Percentiles rank a stretch among this genome's conserved stretches.
phyloP scores from a whole-genome alignment of 2,329 filamentous ascomycete genomes.

The Penicillium sp. region DNA sequence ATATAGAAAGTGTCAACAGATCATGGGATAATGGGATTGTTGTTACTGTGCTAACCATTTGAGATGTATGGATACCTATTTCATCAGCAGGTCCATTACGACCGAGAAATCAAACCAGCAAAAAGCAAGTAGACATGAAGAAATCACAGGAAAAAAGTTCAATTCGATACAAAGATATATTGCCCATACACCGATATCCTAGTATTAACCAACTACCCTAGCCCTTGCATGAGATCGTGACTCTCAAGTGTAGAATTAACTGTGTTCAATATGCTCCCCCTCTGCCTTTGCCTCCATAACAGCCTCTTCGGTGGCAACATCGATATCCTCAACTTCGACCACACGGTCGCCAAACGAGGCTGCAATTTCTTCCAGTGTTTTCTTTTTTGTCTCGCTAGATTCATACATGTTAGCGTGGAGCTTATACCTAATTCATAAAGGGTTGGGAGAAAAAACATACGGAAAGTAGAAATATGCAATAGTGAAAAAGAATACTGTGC shows the following conservation, averaged over 20 bases:
- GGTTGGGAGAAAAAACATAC: conserved; percentile 25
- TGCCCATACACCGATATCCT: too few species aligned
- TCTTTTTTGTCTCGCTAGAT: conserved; percentile 45
- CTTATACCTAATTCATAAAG: neutral
- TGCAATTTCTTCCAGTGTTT: conserved; percentile 49
- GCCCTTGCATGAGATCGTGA: too few species aligned
- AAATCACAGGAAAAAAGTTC: too few species aligned
- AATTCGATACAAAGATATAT: too few species aligned
- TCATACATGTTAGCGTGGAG: neutral
- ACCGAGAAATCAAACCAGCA: too few species aligned
- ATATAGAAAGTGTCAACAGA: too few species aligned
- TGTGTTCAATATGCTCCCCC: conserved; percentile 5
- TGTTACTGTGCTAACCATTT: too few species aligned
- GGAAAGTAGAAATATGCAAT: conserved; percentile 55
- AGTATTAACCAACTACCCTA: too few species aligned
- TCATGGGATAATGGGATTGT: too few species aligned
- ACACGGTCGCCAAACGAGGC: conserved; percentile 48
- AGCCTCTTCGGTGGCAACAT: conserved; percentile 14
- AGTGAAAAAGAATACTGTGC: conserved; percentile 49
- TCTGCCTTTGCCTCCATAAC: conserved; percentile 13
- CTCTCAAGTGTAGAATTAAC: neutral
- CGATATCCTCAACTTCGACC: conserved; percentile 22
- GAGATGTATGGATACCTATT: too few species aligned
- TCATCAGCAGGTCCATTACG: too few species aligned
- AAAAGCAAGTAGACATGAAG: too few species aligned